Evolutionary conservation across 2,329 filamentous ascomycete species (phyloP).

Genomic region (Cadophora sp.): DNA sequence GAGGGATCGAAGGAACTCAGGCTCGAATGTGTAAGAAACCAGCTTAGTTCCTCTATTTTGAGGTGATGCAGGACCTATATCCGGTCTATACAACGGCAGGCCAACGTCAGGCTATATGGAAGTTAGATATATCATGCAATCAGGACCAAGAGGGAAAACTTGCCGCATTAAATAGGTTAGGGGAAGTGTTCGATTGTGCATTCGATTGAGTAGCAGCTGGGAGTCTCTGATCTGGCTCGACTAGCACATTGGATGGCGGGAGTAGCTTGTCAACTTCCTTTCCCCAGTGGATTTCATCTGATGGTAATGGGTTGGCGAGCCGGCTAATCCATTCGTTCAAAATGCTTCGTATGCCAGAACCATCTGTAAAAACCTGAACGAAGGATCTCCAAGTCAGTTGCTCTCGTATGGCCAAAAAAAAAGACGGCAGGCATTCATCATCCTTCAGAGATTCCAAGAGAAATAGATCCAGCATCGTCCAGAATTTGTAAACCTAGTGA

Average conservation of each 20-base stretch:
- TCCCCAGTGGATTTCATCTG: conserved; percentile 19
- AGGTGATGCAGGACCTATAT: conserved; percentile 14
- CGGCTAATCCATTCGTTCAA: conserved; percentile 23
- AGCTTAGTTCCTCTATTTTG: conserved; percentile 20
- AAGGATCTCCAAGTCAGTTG: no score
- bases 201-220: no score
- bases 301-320: conserved; percentile 9
- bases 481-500: no score
- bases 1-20: conserved; percentile 20
- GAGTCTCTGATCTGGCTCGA: conserved; percentile 11
- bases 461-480: no score
- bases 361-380: conserved; percentile 22
- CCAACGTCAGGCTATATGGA: conserved; percentile 20
- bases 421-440: no score
- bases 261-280: conserved; percentile 19
- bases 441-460: no score
- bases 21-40: conserved; percentile 17
- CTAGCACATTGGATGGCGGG: conserved; percentile 9
- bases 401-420: no score
- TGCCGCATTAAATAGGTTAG: not conserved
- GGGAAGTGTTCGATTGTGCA: not conserved
- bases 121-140: not conserved
- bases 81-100: conserved; percentile 23
- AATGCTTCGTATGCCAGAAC: conserved; percentile 21
- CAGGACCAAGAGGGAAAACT: not conserved